Evolutionary conservation across 2,329 filamentous ascomycete species (phyloP).

Genomic region (Colletotrichum godetiae): DNA sequence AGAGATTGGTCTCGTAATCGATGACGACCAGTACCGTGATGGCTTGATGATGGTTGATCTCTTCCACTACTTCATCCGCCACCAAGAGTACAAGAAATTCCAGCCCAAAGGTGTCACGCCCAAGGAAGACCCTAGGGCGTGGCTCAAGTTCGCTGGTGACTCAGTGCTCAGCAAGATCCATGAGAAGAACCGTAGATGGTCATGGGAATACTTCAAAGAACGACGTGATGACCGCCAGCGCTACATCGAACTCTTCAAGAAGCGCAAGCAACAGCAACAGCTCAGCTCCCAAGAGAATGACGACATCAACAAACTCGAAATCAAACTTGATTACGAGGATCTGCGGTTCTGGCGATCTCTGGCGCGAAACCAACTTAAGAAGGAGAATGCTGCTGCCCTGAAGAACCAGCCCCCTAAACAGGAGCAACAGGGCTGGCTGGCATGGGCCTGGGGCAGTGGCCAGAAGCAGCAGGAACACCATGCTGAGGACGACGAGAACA

Average conservation of each 20-base stretch:
- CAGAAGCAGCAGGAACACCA: constrained; percentile 72
- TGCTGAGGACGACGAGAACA: constrained; percentile 77
- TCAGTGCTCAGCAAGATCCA: constrained; percentile 95
- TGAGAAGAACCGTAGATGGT: constrained; percentile 91
- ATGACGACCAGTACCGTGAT: constrained; percentile 97
- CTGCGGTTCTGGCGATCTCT: constrained; percentile 96
- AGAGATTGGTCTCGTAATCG: constrained; percentile 96
- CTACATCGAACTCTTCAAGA: constrained; percentile 97
- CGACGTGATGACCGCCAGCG: constrained; percentile 87
- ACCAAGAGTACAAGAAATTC: constrained; percentile 95
- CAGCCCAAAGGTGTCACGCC: constrained; percentile 85
- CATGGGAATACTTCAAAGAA: constrained; percentile 95
- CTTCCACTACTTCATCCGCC: constrained; percentile 97
- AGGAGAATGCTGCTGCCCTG: constrained; percentile 92
- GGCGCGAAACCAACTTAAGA: constrained; percentile 92
- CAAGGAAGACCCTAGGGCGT: constrained; percentile 91
- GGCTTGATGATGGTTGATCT: constrained; percentile 97
- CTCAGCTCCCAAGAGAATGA: constrained; percentile 77
- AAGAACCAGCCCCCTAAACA: constrained; percentile 67
- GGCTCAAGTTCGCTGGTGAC: constrained; percentile 91
- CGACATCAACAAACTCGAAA: constrained; percentile 81
- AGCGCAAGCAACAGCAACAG: constrained; percentile 81
- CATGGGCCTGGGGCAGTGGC: constrained; percentile 84
- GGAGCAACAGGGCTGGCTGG: constrained; percentile 86
- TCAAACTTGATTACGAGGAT: constrained; percentile 93